Conservation (phyloP, 2,329 filamentous ascomycete species). For the Sphaceloma murrayae region DNA sequence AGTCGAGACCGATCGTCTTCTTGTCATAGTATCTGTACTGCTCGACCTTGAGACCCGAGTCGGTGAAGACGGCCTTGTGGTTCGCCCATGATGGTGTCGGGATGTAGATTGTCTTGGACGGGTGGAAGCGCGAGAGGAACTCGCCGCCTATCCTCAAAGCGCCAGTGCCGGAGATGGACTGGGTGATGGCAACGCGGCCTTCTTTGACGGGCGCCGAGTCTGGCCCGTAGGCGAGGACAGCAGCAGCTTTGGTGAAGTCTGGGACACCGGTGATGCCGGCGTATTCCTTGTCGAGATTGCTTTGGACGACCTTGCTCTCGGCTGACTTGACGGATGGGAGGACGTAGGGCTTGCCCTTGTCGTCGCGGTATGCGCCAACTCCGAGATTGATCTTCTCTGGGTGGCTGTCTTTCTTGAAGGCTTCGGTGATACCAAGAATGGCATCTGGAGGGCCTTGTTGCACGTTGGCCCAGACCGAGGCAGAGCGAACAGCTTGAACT, state of each 20-base stretch:
- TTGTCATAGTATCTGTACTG: constrained; percentile 99
- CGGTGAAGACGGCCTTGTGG: constrained; percentile 92
- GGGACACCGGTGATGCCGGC: constrained; percentile 94
- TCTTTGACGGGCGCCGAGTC: constrained; percentile 66
- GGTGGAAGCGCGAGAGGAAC: constrained; percentile 87
- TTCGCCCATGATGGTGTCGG: constrained; percentile 96
- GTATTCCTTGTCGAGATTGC: constrained; percentile 89
- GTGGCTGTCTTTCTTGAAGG: constrained; percentile 94
- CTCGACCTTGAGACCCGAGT: constrained; percentile 81
- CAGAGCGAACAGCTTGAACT: constrained; percentile 45
- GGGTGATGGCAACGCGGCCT: constrained; percentile 77
- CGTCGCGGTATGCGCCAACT: constrained; percentile 71
- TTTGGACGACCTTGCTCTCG: constrained; percentile 73
- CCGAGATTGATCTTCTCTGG: constrained; percentile 96
- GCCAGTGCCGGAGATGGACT: constrained; percentile 96
- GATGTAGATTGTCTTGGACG: constrained; percentile 92
- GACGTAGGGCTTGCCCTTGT: constrained; percentile 95
- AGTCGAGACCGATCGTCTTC: constrained; percentile 95
- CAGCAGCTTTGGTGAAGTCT: constrained; percentile 86
- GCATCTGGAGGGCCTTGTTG: constrained; percentile 86
- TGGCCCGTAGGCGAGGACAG: constrained; percentile 78
- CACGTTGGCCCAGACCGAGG: constrained; percentile 82
- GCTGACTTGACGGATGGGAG: constrained; percentile 85
- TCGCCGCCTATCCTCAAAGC: constrained; percentile 89
- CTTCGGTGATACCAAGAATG: constrained; percentile 88